Percentiles rank a stretch among this genome's conserved stretches.
Conservation (phyloP, 1,139 yeast species). For the Saccharomycopsis hybrid region DNA sequence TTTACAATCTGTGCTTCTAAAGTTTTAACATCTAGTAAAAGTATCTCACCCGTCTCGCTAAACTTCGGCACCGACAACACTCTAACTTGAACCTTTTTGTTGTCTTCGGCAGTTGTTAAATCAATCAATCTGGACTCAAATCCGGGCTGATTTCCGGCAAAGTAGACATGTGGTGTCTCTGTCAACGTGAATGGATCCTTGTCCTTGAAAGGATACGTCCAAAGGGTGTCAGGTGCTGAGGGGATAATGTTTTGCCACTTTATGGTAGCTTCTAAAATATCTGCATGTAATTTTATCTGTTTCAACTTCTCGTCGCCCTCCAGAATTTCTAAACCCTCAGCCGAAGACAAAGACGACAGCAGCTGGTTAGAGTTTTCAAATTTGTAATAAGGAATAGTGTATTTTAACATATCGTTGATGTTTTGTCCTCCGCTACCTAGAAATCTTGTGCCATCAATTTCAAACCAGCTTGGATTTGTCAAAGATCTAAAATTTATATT, state of each 20-base stretch:
- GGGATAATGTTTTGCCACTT: slow-evolving; percentile 88
- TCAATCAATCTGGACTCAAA: slow-evolving; percentile 39
- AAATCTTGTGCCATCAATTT: slow-evolving; percentile 46
- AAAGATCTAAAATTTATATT: slow-evolving; percentile 32
- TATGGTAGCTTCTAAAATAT: slow-evolving; percentile 61
- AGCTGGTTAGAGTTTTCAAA: slow-evolving; percentile 20
- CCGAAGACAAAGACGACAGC: too few species aligned
- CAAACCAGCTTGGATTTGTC: slow-evolving; percentile 77
- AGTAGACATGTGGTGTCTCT: slow-evolving; percentile 79
- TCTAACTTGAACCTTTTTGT: slow-evolving; percentile 36
- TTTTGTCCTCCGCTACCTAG: slow-evolving; percentile 85
- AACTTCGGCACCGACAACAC: slow-evolving; percentile 71
- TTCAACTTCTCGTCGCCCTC: slow-evolving; percentile 23
- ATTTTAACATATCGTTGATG: slow-evolving; percentile 67
- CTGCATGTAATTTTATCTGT: slow-evolving; percentile 31
- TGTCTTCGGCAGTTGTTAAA: slow-evolving; percentile 26
- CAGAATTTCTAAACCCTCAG: background rate
- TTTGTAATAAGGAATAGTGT: slow-evolving; percentile 38
- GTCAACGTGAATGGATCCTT: slow-evolving; percentile 74
- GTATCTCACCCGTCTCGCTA: slow-evolving; percentile 57
- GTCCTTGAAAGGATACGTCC: slow-evolving; percentile 80
- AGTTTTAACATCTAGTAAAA: slow-evolving; percentile 49
- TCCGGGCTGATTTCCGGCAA: slow-evolving; percentile 74
- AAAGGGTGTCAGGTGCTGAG: slow-evolving; percentile 93
- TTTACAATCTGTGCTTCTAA: slow-evolving; percentile 11